Evolutionary conservation across 2,329 filamentous ascomycete species (phyloP).

Genomic region (Scedosporium minutisporum): DNA sequence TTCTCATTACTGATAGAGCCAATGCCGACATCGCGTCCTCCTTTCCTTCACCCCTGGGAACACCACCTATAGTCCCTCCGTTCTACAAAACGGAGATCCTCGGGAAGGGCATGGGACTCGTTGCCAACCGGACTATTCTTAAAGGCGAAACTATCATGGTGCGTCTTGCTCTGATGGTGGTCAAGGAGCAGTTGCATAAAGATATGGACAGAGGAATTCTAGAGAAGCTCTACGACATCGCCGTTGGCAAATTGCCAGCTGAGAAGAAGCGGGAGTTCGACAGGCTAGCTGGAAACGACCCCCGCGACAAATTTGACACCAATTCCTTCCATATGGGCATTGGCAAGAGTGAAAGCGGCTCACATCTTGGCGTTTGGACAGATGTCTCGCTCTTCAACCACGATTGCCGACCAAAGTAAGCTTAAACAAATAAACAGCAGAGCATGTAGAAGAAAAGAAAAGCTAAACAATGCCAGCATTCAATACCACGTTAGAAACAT

Average conservation of each 20-base stretch:
- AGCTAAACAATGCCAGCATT: slow-evolving; percentile 13
- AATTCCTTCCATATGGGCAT: slow-evolving; percentile 10
- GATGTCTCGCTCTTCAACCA: slow-evolving; percentile 27
- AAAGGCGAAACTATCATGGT: slow-evolving; percentile 25
- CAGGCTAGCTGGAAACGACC: background rate
- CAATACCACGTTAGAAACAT: slow-evolving; percentile 24
- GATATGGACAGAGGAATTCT: slow-evolving; percentile 18
- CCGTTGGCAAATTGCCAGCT: background rate
- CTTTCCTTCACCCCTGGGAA: background rate
- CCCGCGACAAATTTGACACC: background rate
- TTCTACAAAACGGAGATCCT: slow-evolving; percentile 15
- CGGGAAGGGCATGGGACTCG: slow-evolving; percentile 25
- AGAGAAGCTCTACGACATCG: background rate
- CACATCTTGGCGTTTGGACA: slow-evolving; percentile 24
- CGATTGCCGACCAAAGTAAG: slow-evolving; percentile 23
- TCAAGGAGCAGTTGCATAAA: slow-evolving; percentile 17
- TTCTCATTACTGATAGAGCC: background rate
- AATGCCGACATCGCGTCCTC: background rate
- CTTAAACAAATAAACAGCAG: background rate
- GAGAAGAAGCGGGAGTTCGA: background rate
- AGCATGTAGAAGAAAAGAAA: background rate
- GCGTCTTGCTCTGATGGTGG: slow-evolving; percentile 19
- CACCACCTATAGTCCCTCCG: slow-evolving; percentile 16
- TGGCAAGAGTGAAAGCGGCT: slow-evolving; percentile 13
- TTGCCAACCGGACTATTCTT: slow-evolving; percentile 23